phyloP scores from a whole-genome alignment of 1,284 basidiomycete species.

The Papiliotrema nemorosa region DNA sequence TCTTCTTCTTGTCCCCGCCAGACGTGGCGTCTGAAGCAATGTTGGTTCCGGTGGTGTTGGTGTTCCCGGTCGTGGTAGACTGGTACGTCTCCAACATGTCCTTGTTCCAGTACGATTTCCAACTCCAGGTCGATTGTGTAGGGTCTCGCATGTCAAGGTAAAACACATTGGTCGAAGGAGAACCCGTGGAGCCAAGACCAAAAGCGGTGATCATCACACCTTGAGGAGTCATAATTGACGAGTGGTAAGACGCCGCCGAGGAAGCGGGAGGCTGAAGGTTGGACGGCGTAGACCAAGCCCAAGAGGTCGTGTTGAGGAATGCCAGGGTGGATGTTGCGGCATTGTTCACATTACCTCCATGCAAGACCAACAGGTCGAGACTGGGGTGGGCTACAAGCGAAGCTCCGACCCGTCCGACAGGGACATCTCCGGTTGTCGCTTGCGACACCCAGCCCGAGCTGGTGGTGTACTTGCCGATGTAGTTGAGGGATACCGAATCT shows the following conservation, averaged over 20 bases:
- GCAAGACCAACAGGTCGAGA: slow-evolving; percentile 39
- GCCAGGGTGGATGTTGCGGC: slow-evolving; percentile 30
- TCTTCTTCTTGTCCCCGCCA: slow-evolving; percentile 21
- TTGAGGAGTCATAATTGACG: slow-evolving; percentile 45
- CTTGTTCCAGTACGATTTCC: slow-evolving; percentile 41
- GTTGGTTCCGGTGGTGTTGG: slow-evolving; percentile 4
- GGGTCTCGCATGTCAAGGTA: slow-evolving; percentile 48
- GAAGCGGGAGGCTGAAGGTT: slow-evolving; percentile 40
- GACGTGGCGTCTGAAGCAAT: slow-evolving; percentile 5
- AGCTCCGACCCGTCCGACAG: slow-evolving; percentile 42
- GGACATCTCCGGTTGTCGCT: slow-evolving; percentile 36
- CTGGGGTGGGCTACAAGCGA: slow-evolving; percentile 45
- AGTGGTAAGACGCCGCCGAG: slow-evolving; percentile 42
- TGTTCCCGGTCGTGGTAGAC: slow-evolving; percentile 3
- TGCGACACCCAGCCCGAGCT: slow-evolving; percentile 38
- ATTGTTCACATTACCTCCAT: slow-evolving; percentile 38
- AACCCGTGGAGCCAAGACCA: slow-evolving; percentile 32
- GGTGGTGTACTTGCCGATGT: slow-evolving; percentile 39
- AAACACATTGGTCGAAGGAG: slow-evolving; percentile 30
- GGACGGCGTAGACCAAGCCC: slow-evolving; percentile 43
- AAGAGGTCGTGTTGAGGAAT: slow-evolving; percentile 44
- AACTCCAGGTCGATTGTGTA: slow-evolving; percentile 31
- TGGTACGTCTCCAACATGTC: slow-evolving; percentile 32
- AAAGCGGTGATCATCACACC: slow-evolving; percentile 50
- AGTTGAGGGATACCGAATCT: slow-evolving; percentile 28